A percentile compares a stretch with the other conserved stretches of the same genome.
phyloP scores from a whole-genome alignment of 179 eudicot species.

The Spergularia azorica region DNA sequence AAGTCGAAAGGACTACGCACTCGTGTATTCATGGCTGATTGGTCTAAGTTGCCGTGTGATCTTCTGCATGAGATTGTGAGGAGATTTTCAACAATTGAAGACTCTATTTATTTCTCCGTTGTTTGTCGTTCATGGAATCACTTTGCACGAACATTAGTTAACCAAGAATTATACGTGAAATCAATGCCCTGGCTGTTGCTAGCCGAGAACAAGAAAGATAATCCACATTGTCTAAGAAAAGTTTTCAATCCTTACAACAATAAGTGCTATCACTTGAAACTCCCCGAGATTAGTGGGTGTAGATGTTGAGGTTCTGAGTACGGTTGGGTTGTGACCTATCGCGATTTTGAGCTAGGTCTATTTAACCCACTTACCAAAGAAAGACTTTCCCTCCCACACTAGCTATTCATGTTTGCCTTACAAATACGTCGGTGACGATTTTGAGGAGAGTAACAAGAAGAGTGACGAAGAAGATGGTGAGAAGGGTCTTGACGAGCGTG shows the following conservation, averaged over 20 bases:
- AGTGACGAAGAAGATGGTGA: too few species aligned
- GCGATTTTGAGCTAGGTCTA: background rate
- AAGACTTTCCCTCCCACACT: background rate
- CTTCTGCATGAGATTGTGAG: background rate
- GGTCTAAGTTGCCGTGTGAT: background rate
- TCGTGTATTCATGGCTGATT: background rate
- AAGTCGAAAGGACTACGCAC: too few species aligned
- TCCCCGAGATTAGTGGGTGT: conserved; percentile 4
- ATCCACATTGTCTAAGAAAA: background rate
- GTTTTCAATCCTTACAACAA: background rate
- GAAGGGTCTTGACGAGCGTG: too few species aligned
- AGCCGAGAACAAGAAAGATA: background rate
- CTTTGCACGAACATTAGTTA: too few species aligned
- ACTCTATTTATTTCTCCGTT: background rate
- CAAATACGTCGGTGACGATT: too few species aligned
- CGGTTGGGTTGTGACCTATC: conserved; percentile 15
- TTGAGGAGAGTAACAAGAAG: too few species aligned
- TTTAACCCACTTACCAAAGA: conserved; percentile 5
- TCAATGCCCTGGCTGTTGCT: background rate
- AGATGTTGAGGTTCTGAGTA: conserved; percentile 15
- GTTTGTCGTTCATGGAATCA: background rate
- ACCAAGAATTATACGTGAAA: background rate
- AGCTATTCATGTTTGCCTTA: too few species aligned
- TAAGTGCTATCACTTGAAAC: background rate
- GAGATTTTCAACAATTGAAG: background rate